A percentile compares a stretch with the other conserved stretches of the same genome.
phyloP scores from a whole-genome alignment of 805 yeast genomes.

The Grigorovia transvaalensis region DNA sequence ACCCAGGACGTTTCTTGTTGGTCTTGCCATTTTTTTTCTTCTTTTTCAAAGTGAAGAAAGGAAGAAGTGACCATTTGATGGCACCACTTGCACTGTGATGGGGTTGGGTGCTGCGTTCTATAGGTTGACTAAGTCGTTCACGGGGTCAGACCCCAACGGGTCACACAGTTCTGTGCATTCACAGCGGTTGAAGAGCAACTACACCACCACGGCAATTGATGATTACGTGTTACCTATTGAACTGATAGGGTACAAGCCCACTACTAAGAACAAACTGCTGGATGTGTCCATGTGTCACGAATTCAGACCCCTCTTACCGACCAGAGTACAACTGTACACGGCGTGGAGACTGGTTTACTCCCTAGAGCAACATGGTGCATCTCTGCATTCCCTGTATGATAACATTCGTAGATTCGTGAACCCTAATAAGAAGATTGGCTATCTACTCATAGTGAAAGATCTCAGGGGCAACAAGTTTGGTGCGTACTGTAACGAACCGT shows the following conservation, averaged over 20 bases:
- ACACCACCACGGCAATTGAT: constrained; percentile 2
- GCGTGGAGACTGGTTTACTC: constrained; percentile 74
- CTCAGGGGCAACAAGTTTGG: constrained; percentile 59
- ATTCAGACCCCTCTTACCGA: constrained; percentile 61
- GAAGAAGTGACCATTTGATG: not conserved
- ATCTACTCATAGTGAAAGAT: constrained; percentile 64
- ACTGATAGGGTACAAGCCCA: constrained; percentile 48
- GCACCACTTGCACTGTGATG: not conserved
- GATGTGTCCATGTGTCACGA: constrained; percentile 60
- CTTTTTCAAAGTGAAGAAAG: no score
- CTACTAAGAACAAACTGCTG: constrained; percentile 51
- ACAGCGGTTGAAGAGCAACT: constrained; percentile 2
- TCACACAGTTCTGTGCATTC: not conserved
- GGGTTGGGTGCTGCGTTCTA: constrained; percentile 3
- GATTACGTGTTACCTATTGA: constrained; percentile 45
- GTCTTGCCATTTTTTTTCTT: not conserved
- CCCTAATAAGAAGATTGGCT: constrained; percentile 45
- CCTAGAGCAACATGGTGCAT: constrained; percentile 88
- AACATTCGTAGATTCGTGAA: constrained; percentile 33
- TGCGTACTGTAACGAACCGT: constrained; percentile 62
- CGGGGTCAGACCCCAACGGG: not conserved
- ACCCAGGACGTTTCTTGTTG: no score
- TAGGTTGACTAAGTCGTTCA: constrained; percentile 1
- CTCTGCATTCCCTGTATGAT: constrained; percentile 66
- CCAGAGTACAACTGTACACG: constrained; percentile 65